phyloP scores from a whole-genome alignment of 1,284 basidiomycete species.

The Earliella scabrosa region DNA sequence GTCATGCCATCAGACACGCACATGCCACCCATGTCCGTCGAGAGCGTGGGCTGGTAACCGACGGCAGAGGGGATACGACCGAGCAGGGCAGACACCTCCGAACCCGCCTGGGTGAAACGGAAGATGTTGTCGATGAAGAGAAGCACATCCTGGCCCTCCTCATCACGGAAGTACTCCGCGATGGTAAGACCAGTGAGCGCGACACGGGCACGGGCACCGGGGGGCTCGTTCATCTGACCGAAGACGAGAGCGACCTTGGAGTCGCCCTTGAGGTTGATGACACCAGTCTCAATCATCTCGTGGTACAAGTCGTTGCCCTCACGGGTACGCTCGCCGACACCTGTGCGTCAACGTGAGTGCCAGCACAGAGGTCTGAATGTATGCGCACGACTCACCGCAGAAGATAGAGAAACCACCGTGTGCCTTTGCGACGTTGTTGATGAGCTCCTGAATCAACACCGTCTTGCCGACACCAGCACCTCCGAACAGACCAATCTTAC shows the following conservation, averaged over 20 bases:
- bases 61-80: constrained; percentile 99
- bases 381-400: constrained; percentile 74
- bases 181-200: constrained; percentile 98
- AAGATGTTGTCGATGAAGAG: constrained; percentile 99
- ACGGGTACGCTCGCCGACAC: constrained; percentile 99
- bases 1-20: constrained; percentile 46
- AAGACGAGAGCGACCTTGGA: constrained; percentile 99
- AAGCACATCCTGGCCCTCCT: constrained; percentile 99
- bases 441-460: constrained; percentile 98
- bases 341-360: constrained; percentile 40
- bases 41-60: constrained; percentile 99
- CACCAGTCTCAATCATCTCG: constrained; percentile 99
- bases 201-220: constrained; percentile 99
- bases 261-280: constrained; percentile 98
- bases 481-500: constrained; percentile 99
- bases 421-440: constrained; percentile 99
- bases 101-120: constrained; percentile 99
- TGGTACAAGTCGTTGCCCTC: constrained; percentile 99
- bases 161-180: constrained; percentile 99
- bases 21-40: constrained; percentile 99
- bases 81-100: constrained; percentile 98
- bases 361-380: background rate
- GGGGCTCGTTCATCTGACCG: constrained; percentile 99
- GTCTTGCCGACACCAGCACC: constrained; percentile 99
- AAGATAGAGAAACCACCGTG: constrained; percentile 99